phyloP scores from a whole-genome alignment of 1,139 yeast genomes.

The Candida buenavistaensis region DNA sequence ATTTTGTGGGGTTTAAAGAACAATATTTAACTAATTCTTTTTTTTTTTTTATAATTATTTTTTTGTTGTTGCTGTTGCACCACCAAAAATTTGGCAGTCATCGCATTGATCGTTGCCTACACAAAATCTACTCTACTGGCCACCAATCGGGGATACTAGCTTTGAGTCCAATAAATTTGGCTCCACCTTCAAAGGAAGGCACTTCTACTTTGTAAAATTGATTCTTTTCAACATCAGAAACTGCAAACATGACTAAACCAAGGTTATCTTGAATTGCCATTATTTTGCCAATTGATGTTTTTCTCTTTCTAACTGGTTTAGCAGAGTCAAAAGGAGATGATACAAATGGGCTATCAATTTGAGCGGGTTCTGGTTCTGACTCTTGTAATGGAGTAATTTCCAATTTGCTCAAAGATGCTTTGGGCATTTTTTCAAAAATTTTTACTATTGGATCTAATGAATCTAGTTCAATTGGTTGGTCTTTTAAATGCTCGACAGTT shows the following conservation, averaged over 20 bases:
- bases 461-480: constrained; percentile 19
- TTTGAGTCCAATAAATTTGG: constrained; percentile 39
- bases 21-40: too few species aligned
- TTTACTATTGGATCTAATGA: constrained; percentile 19
- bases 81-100: too few species aligned
- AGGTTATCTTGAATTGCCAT: constrained; percentile 55
- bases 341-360: constrained; percentile 5
- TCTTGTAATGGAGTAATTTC: constrained; percentile 23
- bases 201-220: constrained; percentile 30
- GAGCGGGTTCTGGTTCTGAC: constrained; percentile 12
- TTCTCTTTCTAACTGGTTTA: constrained; percentile 32
- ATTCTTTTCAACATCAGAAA: constrained; percentile 40
- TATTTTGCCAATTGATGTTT: constrained; percentile 57
- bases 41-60: too few species aligned
- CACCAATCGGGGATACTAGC: constrained; percentile 67
- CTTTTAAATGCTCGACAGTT: constrained; percentile 15
- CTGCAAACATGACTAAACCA: constrained; percentile 64
- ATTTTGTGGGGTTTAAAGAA: too few species aligned
- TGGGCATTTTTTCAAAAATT: constrained; percentile 18
- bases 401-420: constrained; percentile 23
- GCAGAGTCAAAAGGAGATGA: constrained; percentile 36
- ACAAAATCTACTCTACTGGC: too few species aligned
- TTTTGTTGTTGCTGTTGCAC: too few species aligned
- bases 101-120: too few species aligned
- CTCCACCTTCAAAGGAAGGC: constrained; percentile 23